Percentiles rank a stretch among this genome's conserved stretches.
Evolutionary conservation across 2,329 filamentous ascomycete genomes (phyloP).

Genomic region (Exophiala sp.): DNA sequence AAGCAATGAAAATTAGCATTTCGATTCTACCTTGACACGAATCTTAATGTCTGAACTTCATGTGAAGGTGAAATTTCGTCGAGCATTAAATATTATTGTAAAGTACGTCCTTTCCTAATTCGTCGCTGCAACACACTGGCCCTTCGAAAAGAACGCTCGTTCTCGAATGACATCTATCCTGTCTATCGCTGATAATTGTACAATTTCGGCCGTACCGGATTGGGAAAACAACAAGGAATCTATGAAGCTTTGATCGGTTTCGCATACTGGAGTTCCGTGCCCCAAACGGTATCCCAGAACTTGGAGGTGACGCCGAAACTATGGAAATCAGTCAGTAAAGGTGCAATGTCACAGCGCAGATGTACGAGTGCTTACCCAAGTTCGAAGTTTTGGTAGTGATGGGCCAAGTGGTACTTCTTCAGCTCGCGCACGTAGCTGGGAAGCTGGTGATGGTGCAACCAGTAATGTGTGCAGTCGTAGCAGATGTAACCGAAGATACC

Average conservation of each 20-base stretch:
- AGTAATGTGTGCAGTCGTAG: constrained; percentile 98
- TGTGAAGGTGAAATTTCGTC: no score
- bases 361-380: constrained; percentile 55
- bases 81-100: no score
- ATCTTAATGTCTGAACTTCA: no score
- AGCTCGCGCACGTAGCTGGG: constrained; percentile 84
- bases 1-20: no score
- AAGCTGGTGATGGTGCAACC: constrained; percentile 92
- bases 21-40: no score
- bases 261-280: constrained; percentile 68
- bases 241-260: constrained; percentile 28
- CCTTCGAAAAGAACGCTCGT: no score
- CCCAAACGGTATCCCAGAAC: constrained; percentile 93
- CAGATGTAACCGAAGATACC: constrained; percentile 93
- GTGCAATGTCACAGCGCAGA: neutral
- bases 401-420: constrained; percentile 96
- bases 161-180: no score
- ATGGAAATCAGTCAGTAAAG: constrained; percentile 1
- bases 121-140: no score
- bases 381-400: constrained; percentile 97
- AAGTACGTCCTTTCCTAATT: no score
- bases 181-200: no score
- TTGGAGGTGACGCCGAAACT: constrained; percentile 87
- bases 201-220: no score
- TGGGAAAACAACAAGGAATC: neutral